A percentile compares a stretch with the other conserved stretches of the same genome.
phyloP scores from a whole-genome alignment of 2,329 filamentous ascomycete species.

The Dothidotthia symphoricarpi region DNA sequence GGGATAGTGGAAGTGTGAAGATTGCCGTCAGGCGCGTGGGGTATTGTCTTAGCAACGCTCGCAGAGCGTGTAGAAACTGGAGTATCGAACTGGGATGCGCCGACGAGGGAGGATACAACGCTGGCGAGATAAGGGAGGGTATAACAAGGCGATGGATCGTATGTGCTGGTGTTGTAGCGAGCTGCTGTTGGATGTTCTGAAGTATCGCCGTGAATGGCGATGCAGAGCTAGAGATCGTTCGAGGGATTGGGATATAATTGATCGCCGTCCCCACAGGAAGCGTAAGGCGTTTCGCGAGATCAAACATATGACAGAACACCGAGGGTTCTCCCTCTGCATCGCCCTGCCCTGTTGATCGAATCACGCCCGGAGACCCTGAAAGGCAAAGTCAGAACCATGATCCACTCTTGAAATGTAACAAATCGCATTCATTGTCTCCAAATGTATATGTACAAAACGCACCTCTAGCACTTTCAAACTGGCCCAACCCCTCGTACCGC shows the following conservation, averaged over 20 bases:
- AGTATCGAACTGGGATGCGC: conserved; percentile 71
- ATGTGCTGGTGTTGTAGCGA: conserved; percentile 52
- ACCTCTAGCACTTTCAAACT: conserved; percentile 67
- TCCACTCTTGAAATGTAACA: neutral
- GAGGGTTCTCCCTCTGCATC: conserved; percentile 52
- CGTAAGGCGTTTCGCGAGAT: conserved; percentile 52
- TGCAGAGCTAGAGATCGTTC: conserved; percentile 53
- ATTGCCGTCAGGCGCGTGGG: conserved; percentile 66
- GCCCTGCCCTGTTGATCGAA: conserved; percentile 14
- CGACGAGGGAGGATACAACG: conserved; percentile 69
- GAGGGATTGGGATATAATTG: conserved; percentile 53
- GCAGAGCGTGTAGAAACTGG: conserved; percentile 76
- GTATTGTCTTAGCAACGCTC: conserved; percentile 70
- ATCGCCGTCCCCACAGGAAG: conserved; percentile 43
- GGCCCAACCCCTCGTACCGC: conserved; percentile 85
- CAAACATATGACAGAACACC: conserved; percentile 53
- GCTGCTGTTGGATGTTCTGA: conserved; percentile 57
- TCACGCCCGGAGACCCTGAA: conserved; percentile 22
- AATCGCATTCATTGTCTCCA: conserved; percentile 13
- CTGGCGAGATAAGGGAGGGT: conserved; percentile 84
- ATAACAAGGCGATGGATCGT: conserved; percentile 78
- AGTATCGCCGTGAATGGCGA: conserved; percentile 67
- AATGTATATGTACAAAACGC: conserved; percentile 39
- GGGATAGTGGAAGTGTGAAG: conserved; percentile 72
- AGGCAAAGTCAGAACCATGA: conserved; percentile 16